Base-by-base conservation (phyloP, 1,284 basidiomycete species). In the Ceratobasidium sp. region DNA sequence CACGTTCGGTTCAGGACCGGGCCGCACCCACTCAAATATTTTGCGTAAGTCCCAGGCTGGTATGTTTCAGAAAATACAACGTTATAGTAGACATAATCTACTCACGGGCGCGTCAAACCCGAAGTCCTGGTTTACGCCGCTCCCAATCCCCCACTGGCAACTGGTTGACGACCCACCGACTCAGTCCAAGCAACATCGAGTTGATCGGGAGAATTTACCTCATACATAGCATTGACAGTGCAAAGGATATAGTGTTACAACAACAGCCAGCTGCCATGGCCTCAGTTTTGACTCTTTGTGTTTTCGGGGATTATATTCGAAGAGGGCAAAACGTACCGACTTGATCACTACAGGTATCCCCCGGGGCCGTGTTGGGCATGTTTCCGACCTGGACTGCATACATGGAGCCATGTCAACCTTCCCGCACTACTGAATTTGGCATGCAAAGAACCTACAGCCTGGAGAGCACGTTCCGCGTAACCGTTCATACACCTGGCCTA, bases 191-290 rank as follows among this genome's bases (percentile, higher is more conserved):
- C n/a, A n/a, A n/a, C n/a, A 40, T 17, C n/a, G 20, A 55, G 29
- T 25, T 25, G 31, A 38, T 40, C 15, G 15, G 25, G 12, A 25
- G 5, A 20, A 43, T 42, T 45, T 13, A 60, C 57, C 35, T 60
- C n/a, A 47, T 40, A 32, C 57, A 60, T 13, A 60, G 32, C 57
- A 60, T 60, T 15, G 57, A 47, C 29, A 60, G 57, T 7, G 56
- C 17, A 58, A 40, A 27, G 4, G 38, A 13, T 8, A 42, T 31
- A n/a, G 17, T 58, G 22, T 47, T 47, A 20, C 45, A 47, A 22
- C 45, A 47, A 47, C 45, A 40, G 17, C 17, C 38, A 8, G 10
- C 38, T 40, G 38, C 38, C 8, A 40, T 8, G 38, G 38, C 17
- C 8, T 40, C 17, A 40, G 38, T 40, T 40, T 40, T 17, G 38